Evolutionary conservation across 768 basidiomycete species (phyloP).

Genomic region (Rhizopogon vinicolor): DNA sequence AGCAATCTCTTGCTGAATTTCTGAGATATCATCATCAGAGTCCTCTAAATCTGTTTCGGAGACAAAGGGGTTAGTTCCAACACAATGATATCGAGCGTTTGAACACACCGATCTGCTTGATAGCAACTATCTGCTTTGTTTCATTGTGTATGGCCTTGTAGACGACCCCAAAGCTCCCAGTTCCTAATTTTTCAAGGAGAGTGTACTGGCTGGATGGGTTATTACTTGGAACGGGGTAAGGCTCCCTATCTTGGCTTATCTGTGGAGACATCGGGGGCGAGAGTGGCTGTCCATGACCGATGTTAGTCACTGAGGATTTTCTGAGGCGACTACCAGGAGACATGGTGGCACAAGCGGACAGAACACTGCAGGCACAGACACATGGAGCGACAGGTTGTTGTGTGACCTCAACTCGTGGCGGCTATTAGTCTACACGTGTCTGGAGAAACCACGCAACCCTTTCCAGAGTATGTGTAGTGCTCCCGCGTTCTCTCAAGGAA

Average conservation of each 20-base stretch:
- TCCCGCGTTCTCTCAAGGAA: neutral
- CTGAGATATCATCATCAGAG: constrained; percentile 96
- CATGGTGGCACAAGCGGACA: constrained; percentile 34
- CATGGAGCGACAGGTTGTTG: constrained; percentile 12
- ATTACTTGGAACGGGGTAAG: constrained; percentile 65
- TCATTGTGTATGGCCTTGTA: constrained; percentile 97
- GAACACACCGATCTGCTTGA: constrained; percentile 91
- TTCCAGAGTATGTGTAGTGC: too few species aligned
- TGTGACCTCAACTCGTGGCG: constrained; percentile 9
- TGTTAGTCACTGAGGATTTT: constrained; percentile 33
- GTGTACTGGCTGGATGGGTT: constrained; percentile 92
- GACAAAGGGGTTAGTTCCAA: constrained; percentile 1
- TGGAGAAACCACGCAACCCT: neutral
- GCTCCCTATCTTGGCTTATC: constrained; percentile 43
- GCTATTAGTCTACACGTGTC: constrained; percentile 23
- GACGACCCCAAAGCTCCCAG: constrained; percentile 94
- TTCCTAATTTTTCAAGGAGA: constrained; percentile 92
- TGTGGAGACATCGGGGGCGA: constrained; percentile 49
- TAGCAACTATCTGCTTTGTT: constrained; percentile 91
- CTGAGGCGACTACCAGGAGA: constrained; percentile 35
- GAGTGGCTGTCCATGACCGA: constrained; percentile 17
- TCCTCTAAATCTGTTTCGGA: constrained; percentile 79
- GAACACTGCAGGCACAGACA: constrained; percentile 6
- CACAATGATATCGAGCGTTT: constrained; percentile 6
- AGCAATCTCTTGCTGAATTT: constrained; percentile 98